phyloP scores from a whole-genome alignment of 208 protist species.

The Leishmania martiniquensis region DNA sequence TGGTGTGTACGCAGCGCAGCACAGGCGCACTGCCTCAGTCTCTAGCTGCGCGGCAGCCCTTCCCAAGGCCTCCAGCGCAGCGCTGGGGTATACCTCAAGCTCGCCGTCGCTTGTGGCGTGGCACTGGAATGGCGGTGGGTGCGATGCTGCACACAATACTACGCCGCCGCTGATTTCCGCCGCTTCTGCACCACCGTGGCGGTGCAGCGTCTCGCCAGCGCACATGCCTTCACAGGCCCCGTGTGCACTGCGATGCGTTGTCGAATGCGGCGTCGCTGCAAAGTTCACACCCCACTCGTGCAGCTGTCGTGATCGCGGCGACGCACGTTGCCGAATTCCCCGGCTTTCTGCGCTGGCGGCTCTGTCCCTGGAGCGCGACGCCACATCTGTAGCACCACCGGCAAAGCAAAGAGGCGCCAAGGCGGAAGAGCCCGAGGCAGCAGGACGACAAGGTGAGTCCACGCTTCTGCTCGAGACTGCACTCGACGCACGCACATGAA shows the following conservation, averaged over 20 bases:
- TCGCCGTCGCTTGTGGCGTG: not conserved
- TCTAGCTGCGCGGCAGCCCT: conserved; percentile 23
- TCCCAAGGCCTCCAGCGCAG: conserved; percentile 14
- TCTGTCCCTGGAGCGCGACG: not conserved
- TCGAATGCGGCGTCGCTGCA: not conserved
- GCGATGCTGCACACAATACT: not conserved
- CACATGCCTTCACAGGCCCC: not conserved
- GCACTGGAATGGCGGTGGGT: conserved; percentile 1
- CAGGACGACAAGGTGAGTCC: not conserved
- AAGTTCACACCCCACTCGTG: not conserved
- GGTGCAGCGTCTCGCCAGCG: not conserved
- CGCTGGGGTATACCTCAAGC: conserved; percentile 19
- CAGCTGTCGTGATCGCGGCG: not conserved
- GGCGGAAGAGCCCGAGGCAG: not conserved
- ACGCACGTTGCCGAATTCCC: not conserved
- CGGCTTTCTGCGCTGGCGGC: not conserved
- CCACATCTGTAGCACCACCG: not conserved
- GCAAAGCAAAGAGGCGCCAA: not conserved
- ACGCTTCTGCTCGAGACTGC: not conserved
- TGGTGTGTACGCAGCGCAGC: not conserved
- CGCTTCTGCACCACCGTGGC: not conserved
- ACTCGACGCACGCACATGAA: conserved; percentile 12
- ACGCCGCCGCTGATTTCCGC: not conserved
- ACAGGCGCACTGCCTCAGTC: conserved; percentile 12
- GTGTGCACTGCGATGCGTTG: not conserved